Evolutionary conservation across 225 moss, liverwort and hornwort species (phyloP), one percentile per base, ranked within the genome.

Genomic region (Lunularia cruciata): DNA sequence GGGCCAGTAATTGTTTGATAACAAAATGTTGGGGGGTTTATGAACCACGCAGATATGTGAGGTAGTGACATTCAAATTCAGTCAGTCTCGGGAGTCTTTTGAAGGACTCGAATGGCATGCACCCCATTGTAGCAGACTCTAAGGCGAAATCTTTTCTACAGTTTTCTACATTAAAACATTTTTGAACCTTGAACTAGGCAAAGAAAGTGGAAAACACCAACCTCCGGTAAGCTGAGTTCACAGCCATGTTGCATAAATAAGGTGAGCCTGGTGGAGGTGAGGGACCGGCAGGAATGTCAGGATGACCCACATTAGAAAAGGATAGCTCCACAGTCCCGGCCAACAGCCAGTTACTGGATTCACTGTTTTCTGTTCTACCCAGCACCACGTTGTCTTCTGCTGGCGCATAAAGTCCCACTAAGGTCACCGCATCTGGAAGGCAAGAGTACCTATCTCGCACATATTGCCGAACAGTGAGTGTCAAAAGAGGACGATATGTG

Each of bases 231-330:
- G 75, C 68, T 37, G 84, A 76, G 57, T 57, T 90, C 30, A 96
- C 83, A 22, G 92, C 96, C 96, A 96, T 92, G 78, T 96, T 96
- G 76, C 96, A 96, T 67, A 96, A 83, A 69, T 96, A 96, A 14
- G 96, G 96, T 19, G 95, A 87, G 63, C 79, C 83, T 2, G 83
- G 80, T 18, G 92, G 90, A 56, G 90, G 95, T 19, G 88, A 81
- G 10, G 92, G 95, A 61, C 82, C 82, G 9, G 79, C 78, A 12
- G 92, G 87, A 26, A 95, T 83, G 47, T 92, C 90, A 20, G 96
- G 90, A 69, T 92, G 92, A 15, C 87, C 89, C n/a, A 61, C 77
- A 20, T 86, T 54, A 2, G 85, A 87, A 61, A 96, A 90, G 0
- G 90, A 90, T 52, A 96, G 82, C 68, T 96, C 96, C 0, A 90